Base-by-base conservation (phyloP, 176 grass and related monocot species). In the Zea mays region DNA sequence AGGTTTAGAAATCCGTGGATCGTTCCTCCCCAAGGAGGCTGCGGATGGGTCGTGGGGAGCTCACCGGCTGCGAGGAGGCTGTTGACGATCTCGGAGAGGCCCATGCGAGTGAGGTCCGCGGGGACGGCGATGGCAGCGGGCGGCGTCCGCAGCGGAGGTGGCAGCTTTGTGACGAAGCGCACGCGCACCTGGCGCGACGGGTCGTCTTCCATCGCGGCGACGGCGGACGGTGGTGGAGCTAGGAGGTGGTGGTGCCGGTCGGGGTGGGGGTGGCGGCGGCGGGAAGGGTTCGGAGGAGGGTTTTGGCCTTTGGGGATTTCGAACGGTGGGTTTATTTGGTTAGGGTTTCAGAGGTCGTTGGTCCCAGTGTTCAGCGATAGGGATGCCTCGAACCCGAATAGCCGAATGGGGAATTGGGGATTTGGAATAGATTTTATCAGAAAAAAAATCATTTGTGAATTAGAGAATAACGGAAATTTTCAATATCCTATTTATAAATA, bases 31-130 rank as follows among this genome's bases (percentile, higher is more conserved):
- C 5, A 56, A 0, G 21, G 54, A 59, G 6, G 4, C 1, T 2
- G 12, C 14, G 59, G 9, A 1, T 16, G 12, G 52, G 35, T 13
- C 6, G 2, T 1, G 3, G 33, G 7, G 39, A 14, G 38, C 77
- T 71, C 91, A 99, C 96, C 66, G 51, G 73, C 71, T 42, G 81
- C 55, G 35, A 99, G 81, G 21, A 95, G 83, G 44, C 54, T 20
- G 74, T 95, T 95, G 78, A 99, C 90, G 83, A 99, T 92, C 83
- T 95, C 92, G 20, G 92, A 99, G 67, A 99, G 92, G 55, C 90
- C 90, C 83, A 90, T 78, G 64, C 92, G 96, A 71, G 87, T 81
- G 78, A 99, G 90, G 67, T 90, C 67, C 38, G 89, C 89, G 5
- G 90, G 92, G 41, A 95, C 90, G 34, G 92, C 92, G 50, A 99